Base-by-base conservation (phyloP, 805 yeast genomes). In the Teunomyces stri region DNA sequence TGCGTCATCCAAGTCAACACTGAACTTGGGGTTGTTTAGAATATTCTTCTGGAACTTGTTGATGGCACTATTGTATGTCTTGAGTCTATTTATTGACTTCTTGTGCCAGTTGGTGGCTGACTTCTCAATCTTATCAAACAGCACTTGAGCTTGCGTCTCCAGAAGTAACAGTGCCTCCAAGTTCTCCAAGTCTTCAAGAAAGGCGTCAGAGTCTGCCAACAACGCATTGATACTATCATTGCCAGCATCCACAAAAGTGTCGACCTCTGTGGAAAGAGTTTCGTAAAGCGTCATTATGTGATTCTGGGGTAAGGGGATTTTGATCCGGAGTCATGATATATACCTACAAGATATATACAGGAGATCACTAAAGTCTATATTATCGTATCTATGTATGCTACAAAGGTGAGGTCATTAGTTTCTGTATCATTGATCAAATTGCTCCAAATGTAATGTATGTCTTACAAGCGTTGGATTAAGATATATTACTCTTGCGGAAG, bases 1-100 rank as follows among this genome's bases (percentile, higher is more conserved):
- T 6, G 76, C 75, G 15, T 68, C 74, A 53, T 72, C 77, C 29
- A 72, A 52, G 45, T 66, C 66, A 29, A 69, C 52, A 29, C 46
- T 47, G 45, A 56, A 68, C 42, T 57, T 58, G n/a, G 66, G 44
- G 51, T 62, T 62, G 45, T 54, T 56, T 6, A 66, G 51, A 7
- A 68, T 49, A 44, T 62, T 64, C 57, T 71, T 71, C 51, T 43
- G 65, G 43, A 71, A 69, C 56, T 53, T 61, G 52, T 65, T 62
- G 30, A 62, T 61, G 28, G 62, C 65, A 3, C 69, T 52, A 51
- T 72, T 72, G 53, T 71, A 72, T 11, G 55, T 38, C 50, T 72
- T 72, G 20, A 72, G 55, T 28, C 51, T 38, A 6, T 49, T 43
- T n/a, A 72, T 71, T 6, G 72, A 65, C 29, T 46, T 45, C 48